Percentiles rank a stretch among this genome's conserved stretches.
Conservation (phyloP, 1,284 basidiomycete genomes). For the Ustilago bromivora region DNA sequence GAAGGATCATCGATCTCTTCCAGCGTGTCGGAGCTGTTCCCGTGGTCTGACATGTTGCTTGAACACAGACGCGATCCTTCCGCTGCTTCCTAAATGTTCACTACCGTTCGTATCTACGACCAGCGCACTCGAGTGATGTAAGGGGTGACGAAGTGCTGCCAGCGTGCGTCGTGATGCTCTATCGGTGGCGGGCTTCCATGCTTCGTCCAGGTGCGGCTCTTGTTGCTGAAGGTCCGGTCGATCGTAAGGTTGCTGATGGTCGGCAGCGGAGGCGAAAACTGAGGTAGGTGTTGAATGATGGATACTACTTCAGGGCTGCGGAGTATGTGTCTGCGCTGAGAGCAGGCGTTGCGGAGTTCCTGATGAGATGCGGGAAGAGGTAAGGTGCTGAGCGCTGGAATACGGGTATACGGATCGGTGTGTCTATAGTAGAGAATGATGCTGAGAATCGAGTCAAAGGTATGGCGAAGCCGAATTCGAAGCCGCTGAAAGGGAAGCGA, state of each 20-base stretch:
- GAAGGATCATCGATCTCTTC: constrained; percentile 54
- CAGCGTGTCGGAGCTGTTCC: constrained; percentile 22
- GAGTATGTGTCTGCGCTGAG: too few relatives aligned
- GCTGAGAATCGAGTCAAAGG: too few relatives aligned
- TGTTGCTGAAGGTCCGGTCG: background rate
- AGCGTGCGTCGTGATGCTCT: background rate
- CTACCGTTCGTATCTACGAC: background rate
- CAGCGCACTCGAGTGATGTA: background rate
- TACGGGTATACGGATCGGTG: too few relatives aligned
- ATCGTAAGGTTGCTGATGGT: background rate
- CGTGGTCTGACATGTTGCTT: constrained; percentile 13
- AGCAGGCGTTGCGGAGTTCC: too few relatives aligned
- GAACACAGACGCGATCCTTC: background rate
- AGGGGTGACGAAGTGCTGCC: background rate
- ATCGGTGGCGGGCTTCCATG: background rate
- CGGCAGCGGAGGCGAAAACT: too few relatives aligned
- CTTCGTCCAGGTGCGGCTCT: background rate
- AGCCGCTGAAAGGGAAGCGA: too few relatives aligned
- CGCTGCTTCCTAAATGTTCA: background rate
- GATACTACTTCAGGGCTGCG: too few relatives aligned
- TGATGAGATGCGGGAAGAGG: too few relatives aligned
- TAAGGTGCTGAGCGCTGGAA: too few relatives aligned
- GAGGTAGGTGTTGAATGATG: too few relatives aligned
- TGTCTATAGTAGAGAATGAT: too few relatives aligned
- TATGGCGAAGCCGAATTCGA: too few relatives aligned